Conservation (phyloP, 805 yeast species). For the Ogataea nakhonphanomensis region DNA sequence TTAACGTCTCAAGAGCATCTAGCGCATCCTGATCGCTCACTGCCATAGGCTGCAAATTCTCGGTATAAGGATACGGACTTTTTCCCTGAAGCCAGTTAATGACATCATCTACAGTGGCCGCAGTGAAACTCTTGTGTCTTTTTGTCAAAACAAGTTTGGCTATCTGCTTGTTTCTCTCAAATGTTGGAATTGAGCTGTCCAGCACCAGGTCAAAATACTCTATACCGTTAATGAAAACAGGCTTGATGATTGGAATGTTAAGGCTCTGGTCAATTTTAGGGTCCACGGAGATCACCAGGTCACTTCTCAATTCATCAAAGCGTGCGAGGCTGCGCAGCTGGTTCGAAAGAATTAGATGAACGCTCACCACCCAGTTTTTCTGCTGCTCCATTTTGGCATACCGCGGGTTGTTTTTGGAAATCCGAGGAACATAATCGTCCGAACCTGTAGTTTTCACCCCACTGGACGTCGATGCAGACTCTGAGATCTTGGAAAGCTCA, state of each 20-base stretch:
- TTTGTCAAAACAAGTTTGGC: constrained; percentile 21
- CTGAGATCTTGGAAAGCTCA: constrained; percentile 1
- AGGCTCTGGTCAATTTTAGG: constrained; percentile 27
- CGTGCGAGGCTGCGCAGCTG: constrained; percentile 37
- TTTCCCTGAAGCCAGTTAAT: constrained; percentile 29
- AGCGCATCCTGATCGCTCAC: constrained; percentile 18
- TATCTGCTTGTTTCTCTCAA: constrained; percentile 16
- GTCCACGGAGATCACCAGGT: constrained; percentile 49
- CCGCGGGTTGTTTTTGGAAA: constrained; percentile 32
- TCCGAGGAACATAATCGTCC: constrained; percentile 32
- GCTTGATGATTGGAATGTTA: constrained; percentile 43
- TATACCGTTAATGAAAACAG: constrained; percentile 42
- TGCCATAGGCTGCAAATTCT: constrained; percentile 8
- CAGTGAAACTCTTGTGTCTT: constrained; percentile 16
- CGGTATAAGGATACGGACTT: constrained; percentile 19
- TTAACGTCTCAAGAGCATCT: constrained; percentile 19
- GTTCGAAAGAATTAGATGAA: constrained; percentile 45
- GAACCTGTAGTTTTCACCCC: constrained; percentile 1
- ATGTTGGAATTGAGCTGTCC: constrained; percentile 6
- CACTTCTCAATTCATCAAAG: constrained; percentile 35
- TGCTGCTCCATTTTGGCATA: constrained; percentile 19
- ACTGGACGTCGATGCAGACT: constrained; percentile 2
- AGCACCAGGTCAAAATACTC: constrained; percentile 36
- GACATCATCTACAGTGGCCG: constrained; percentile 17
- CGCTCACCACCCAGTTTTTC: constrained; percentile 22